phyloP scores from a whole-genome alignment of 163 green algal genomes.

The Scenedesmus sp. region DNA sequence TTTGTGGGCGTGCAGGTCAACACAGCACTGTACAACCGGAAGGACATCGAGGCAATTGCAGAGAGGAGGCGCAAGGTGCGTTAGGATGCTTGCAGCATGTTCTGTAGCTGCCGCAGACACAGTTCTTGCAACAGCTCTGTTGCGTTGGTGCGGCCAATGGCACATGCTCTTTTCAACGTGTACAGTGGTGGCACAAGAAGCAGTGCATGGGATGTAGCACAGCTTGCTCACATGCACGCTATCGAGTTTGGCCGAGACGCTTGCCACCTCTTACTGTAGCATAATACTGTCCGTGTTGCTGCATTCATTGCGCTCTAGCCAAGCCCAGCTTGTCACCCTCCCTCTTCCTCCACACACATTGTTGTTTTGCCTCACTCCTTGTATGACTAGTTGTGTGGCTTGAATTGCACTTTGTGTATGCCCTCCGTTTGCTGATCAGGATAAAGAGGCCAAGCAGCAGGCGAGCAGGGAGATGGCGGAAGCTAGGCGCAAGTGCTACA shows the following conservation, averaged over 20 bases:
- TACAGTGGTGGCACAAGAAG: background rate
- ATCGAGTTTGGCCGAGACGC: no score
- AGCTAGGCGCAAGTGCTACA: background rate
- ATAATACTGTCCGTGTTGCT: no score
- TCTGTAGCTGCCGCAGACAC: no score
- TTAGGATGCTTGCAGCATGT: no score
- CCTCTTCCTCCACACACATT: no score
- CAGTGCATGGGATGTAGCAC: no score
- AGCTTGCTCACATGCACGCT: no score
- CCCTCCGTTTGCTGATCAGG: background rate
- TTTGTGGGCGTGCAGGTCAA: background rate
- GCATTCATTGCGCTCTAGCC: no score
- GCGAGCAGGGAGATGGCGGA: background rate
- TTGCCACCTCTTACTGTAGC: no score
- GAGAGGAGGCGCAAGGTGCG: background rate
- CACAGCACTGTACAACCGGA: background rate
- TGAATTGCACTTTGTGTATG: background rate
- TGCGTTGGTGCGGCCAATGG: background rate
- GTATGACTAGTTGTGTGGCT: no score
- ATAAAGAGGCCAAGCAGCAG: background rate
- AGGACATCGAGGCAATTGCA: background rate
- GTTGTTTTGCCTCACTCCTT: no score
- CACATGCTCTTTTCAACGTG: background rate
- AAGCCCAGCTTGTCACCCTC: no score
- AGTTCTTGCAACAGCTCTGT: background rate